phyloP scores from a whole-genome alignment of 345 rosid species.

The Lepidium africanum region DNA sequence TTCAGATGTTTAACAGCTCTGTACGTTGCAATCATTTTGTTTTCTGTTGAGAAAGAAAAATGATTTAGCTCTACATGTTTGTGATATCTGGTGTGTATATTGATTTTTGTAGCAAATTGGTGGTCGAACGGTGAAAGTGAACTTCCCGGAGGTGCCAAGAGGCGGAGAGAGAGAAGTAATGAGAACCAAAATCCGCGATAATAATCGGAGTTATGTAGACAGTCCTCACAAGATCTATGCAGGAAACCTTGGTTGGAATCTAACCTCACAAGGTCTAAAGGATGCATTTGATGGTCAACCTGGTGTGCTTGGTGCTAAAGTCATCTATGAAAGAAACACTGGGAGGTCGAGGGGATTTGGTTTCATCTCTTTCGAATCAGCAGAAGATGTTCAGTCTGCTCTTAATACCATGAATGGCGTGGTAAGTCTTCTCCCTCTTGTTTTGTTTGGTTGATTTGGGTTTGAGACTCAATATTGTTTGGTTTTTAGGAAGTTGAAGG shows the following conservation, averaged over 20 bases:
- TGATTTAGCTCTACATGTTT: background rate
- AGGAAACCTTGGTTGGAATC: slow-evolving; percentile 80
- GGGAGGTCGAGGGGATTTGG: slow-evolving; percentile 91
- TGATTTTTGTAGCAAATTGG: slow-evolving; percentile 61
- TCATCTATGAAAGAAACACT: slow-evolving; percentile 54
- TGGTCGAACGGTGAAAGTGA: slow-evolving; percentile 75
- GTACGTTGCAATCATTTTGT: slow-evolving; percentile 37
- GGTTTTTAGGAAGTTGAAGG: slow-evolving; percentile 78
- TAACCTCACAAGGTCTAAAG: slow-evolving; percentile 64
- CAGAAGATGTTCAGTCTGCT: slow-evolving; percentile 52
- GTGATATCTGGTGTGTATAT: background rate
- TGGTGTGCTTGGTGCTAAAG: slow-evolving; percentile 81
- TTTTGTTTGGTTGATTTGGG: background rate
- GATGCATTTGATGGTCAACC: slow-evolving; percentile 64
- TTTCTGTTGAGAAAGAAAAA: background rate
- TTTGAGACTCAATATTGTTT: background rate
- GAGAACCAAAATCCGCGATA: slow-evolving; percentile 46
- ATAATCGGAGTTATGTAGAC: slow-evolving; percentile 51
- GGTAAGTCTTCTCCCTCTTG: slow-evolving; percentile 36
- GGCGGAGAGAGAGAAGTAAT: slow-evolving; percentile 87
- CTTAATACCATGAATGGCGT: slow-evolving; percentile 63
- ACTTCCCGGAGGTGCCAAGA: slow-evolving; percentile 90
- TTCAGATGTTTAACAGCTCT: slow-evolving; percentile 66
- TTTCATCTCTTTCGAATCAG: slow-evolving; percentile 68
- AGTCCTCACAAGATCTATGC: slow-evolving; percentile 88